phyloP scores from a whole-genome alignment of 2,329 filamentous ascomycete species.

The Diaporthe vexans region DNA sequence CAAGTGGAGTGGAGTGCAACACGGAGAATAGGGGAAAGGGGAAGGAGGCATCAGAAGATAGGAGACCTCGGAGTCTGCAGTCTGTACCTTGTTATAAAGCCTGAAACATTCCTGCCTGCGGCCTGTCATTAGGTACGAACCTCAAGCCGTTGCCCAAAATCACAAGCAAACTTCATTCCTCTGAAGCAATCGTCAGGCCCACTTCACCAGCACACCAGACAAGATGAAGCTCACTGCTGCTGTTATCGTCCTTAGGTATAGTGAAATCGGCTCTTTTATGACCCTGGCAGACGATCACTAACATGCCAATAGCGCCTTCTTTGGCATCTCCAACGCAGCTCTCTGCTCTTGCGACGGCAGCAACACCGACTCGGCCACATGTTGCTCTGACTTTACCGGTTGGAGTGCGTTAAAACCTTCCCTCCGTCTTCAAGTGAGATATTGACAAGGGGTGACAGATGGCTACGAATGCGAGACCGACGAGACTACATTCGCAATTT shows the following conservation, averaged over 20 bases:
- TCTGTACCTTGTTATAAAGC: not conserved
- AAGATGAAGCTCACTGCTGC: constrained; percentile 15
- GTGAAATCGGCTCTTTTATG: not conserved
- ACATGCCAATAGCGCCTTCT: not conserved
- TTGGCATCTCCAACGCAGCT: constrained; percentile 17
- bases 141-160: not conserved
- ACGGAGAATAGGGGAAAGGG: constrained; percentile 13
- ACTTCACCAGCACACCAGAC: not conserved
- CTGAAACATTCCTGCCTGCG: not conserved
- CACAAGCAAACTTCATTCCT: not conserved
- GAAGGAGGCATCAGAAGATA: not conserved
- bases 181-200: not conserved
- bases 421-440: not conserved
- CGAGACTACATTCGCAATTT: not conserved
- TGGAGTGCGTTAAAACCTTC: not conserved
- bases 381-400: not conserved
- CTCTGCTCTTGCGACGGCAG: constrained; percentile 20
- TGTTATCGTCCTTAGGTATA: not conserved
- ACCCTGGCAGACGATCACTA: not conserved
- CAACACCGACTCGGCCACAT: constrained; percentile 9
- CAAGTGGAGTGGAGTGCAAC: constrained; percentile 25
- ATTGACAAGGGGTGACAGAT: not conserved
- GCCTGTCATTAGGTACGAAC: too few relatives aligned
- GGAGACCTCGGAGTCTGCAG: not conserved
- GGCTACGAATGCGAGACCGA: constrained; percentile 4